Evolutionary conservation across 2,329 filamentous ascomycete species (phyloP).

Genomic region (Eutypa lata): DNA sequence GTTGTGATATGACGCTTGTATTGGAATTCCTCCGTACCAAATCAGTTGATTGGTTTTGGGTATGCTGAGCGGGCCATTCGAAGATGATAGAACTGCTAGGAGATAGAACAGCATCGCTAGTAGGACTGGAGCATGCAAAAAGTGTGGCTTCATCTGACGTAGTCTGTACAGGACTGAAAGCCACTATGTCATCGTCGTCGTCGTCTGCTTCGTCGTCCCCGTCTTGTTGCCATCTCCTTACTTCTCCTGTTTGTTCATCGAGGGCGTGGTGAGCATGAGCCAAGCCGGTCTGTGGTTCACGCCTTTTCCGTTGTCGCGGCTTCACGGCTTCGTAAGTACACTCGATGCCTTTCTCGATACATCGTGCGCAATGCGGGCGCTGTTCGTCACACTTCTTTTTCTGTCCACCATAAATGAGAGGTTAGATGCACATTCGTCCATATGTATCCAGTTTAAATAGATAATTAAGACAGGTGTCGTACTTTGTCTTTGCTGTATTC

Average conservation of each 20-base stretch:
- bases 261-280: conserved; percentile 6
- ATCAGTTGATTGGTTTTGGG: conserved; percentile 9
- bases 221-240: conserved; percentile 19
- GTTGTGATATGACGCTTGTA: conserved; percentile 13
- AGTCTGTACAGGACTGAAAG: conserved; percentile 17
- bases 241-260: conserved; percentile 10
- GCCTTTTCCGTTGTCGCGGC: conserved; percentile 38
- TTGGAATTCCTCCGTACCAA: conserved; percentile 19
- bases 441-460: neutral
- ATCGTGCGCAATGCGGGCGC: conserved; percentile 49
- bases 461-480: conserved; percentile 18
- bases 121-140: conserved; percentile 11
- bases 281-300: conserved; percentile 26
- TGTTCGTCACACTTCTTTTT: conserved; percentile 59
- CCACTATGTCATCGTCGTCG: conserved; percentile 8
- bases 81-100: conserved; percentile 30
- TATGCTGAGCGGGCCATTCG: conserved; percentile 20
- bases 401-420: conserved; percentile 27
- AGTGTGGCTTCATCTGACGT: conserved; percentile 13
- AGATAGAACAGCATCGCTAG: conserved; percentile 24
- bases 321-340: conserved; percentile 50
- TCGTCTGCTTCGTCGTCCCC: conserved; percentile 13
- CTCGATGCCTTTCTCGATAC: conserved; percentile 44
- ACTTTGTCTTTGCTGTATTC: conserved; percentile 52
- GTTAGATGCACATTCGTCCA: conserved; percentile 9